Conservation (phyloP, 176 grass and related monocot species). For the Eremochloa ophiuroides region DNA sequence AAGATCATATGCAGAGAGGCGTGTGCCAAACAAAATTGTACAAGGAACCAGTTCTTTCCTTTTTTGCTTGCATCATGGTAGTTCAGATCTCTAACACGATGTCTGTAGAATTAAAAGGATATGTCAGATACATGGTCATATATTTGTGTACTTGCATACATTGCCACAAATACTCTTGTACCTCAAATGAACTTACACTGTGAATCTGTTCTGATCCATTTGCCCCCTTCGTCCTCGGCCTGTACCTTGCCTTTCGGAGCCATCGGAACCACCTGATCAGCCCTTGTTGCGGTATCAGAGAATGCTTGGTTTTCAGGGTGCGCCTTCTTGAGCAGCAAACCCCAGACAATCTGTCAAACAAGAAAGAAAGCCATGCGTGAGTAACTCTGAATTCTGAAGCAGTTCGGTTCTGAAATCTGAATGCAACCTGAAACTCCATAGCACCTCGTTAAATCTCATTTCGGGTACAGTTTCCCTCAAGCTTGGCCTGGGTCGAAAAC, state of each 20-base stretch:
- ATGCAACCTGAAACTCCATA: not conserved
- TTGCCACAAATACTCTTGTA: not conserved
- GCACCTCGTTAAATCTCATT: conserved; percentile 41
- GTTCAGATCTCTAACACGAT: conserved; percentile 65
- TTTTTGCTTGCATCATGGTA: not conserved
- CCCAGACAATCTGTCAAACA: conserved; percentile 37
- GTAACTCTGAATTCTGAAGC: not conserved
- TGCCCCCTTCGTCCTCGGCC: conserved; percentile 22
- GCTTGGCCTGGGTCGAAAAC: conserved; percentile 30
- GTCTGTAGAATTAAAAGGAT: conserved; percentile 24
- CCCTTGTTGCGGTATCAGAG: not conserved
- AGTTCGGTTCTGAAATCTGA: not conserved
- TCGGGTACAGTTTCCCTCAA: conserved; percentile 38
- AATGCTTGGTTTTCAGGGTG: conserved; percentile 2
- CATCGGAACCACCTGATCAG: conserved; percentile 13
- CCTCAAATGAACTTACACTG: conserved; percentile 31
- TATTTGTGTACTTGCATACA: not conserved
- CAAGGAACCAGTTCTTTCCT: not conserved
- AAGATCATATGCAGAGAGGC: not conserved
- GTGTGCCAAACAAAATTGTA: not conserved
- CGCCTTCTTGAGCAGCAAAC: conserved; percentile 33
- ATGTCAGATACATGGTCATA: not conserved
- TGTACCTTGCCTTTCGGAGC: not conserved
- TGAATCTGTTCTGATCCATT: conserved; percentile 93
- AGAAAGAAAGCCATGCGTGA: conserved; percentile 1